These are phyloP conservation scores for Trypanosoma vivax DNA, from an alignment of 208 protist genomes.

Conservation along the genomic window DNA sequence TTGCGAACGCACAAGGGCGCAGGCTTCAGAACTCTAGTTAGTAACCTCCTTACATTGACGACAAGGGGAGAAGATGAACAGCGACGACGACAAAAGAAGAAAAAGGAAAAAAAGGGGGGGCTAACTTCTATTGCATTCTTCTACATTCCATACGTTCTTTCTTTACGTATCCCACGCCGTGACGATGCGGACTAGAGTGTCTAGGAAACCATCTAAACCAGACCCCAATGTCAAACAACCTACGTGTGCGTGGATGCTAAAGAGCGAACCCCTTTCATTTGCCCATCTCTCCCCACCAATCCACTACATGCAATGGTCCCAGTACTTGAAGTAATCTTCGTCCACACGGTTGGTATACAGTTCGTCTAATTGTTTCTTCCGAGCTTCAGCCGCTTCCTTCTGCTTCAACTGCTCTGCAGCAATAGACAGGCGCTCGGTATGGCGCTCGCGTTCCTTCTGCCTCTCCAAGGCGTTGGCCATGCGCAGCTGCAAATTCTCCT, in stretches of 20 bases:
- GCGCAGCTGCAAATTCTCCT: slow-evolving; percentile 83
- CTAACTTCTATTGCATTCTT: background rate
- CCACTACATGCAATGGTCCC: slow-evolving; percentile 68
- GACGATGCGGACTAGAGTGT: too few relatives aligned
- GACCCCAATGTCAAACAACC: background rate
- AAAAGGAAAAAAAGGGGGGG: slow-evolving; percentile 5
- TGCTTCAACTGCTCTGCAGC: slow-evolving; percentile 63
- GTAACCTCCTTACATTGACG: too few relatives aligned
- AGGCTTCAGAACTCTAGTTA: too few relatives aligned
- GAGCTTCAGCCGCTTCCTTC: slow-evolving; percentile 31
- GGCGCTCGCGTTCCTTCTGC: slow-evolving; percentile 76
- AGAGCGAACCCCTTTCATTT: background rate
- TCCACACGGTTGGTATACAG: slow-evolving; percentile 85
- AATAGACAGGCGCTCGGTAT: slow-evolving; percentile 54
- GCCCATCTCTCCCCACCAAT: background rate
- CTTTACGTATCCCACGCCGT: background rate
- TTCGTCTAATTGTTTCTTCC: slow-evolving; percentile 54
- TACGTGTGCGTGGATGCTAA: background rate
- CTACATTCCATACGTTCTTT: slow-evolving; percentile 8
- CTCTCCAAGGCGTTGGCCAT: slow-evolving; percentile 85
- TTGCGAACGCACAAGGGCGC: too few relatives aligned
- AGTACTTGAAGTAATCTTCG: slow-evolving; percentile 91
- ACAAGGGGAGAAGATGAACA: slow-evolving; percentile 14
- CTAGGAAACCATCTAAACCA: too few relatives aligned
- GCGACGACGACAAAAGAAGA: background rate